These are phyloP conservation scores for Penicillium flavigenum DNA, from an alignment of 495 filamentous ascomycete species.

Conservation along the genomic window DNA sequence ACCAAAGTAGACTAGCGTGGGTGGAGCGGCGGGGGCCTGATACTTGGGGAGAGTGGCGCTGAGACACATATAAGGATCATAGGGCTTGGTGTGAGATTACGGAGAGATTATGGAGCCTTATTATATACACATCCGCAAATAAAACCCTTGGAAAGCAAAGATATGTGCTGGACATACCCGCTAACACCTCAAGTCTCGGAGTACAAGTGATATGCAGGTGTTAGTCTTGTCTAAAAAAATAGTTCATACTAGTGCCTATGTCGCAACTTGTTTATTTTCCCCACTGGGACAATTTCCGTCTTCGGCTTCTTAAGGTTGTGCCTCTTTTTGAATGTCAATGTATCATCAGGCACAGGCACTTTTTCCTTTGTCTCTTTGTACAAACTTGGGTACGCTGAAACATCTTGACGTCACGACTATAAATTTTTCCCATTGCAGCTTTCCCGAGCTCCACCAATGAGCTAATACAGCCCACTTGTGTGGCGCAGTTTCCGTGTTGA, in stretches of 20 bases:
- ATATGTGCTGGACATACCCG: constrained; percentile 36
- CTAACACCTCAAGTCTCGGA: constrained; percentile 1
- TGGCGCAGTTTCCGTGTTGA: constrained; percentile 18
- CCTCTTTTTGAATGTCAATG: constrained; percentile 9
- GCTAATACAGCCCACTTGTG: constrained; percentile 21
- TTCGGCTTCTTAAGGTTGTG: not conserved
- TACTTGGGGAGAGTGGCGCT: not conserved
- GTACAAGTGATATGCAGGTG: constrained; percentile 4
- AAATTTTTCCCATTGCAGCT: constrained; percentile 6
- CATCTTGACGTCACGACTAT: constrained; percentile 31
- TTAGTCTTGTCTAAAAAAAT: not conserved
- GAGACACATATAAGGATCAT: not conserved
- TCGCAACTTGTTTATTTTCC: not conserved
- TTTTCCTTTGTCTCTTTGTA: constrained; percentile 1
- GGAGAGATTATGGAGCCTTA: not conserved
- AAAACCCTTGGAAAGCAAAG: constrained; percentile 35
- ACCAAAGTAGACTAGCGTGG: not conserved
- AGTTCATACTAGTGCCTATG: not conserved
- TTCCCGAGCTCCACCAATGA: constrained; percentile 8
- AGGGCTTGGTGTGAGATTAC: not conserved
- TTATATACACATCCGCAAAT: constrained; percentile 35
- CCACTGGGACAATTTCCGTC: constrained; percentile 1
- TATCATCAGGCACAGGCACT: constrained; percentile 19
- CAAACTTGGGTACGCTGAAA: constrained; percentile 20
- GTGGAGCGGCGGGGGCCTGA: constrained; percentile 3